phyloP scores from a whole-genome alignment of 352 stramenopile species.

The Globisporangium alternatum region DNA sequence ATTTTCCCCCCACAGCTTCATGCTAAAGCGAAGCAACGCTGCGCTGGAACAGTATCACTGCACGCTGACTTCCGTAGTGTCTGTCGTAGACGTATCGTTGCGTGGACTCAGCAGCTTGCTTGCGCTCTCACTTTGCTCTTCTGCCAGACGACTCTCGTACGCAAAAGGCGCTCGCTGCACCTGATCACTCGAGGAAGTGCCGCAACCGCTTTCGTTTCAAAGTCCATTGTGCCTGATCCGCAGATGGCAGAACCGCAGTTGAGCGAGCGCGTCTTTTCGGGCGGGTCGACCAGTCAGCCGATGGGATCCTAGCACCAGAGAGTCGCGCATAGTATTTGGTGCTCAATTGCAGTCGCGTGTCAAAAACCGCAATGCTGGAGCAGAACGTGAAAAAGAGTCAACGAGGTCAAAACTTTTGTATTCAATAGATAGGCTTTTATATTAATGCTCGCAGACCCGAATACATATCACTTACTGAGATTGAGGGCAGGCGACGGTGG shows the following conservation, averaged over 20 bases:
- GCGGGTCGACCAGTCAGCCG: not conserved
- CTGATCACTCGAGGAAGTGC: not conserved
- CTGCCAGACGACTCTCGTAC: not conserved
- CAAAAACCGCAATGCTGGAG: not conserved
- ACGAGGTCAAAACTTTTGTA: constrained; percentile 10
- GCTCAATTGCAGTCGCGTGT: not conserved
- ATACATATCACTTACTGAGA: not conserved
- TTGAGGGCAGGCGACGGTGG: not conserved
- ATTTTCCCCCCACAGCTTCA: constrained; percentile 1
- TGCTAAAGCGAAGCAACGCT: not conserved
- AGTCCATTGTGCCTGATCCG: not conserved
- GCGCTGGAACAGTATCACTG: not conserved
- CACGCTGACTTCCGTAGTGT: not conserved
- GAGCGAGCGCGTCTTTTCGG: constrained; percentile 4
- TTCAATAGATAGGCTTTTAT: constrained; percentile 17
- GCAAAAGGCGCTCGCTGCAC: not conserved
- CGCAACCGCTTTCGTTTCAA: constrained; percentile 7
- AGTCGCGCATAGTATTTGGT: not conserved
- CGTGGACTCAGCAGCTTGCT: not conserved
- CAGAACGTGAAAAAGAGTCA: not conserved
- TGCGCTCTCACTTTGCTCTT: not conserved
- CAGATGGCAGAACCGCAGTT: not conserved
- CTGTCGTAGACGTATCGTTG: not conserved
- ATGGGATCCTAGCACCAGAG: constrained; percentile 6
- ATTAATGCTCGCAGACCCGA: constrained; percentile 7